These are phyloP conservation scores for Uncinocarpus reesii DNA, from an alignment of 2,329 filamentous ascomycete genomes.

Conservation along the genomic window DNA sequence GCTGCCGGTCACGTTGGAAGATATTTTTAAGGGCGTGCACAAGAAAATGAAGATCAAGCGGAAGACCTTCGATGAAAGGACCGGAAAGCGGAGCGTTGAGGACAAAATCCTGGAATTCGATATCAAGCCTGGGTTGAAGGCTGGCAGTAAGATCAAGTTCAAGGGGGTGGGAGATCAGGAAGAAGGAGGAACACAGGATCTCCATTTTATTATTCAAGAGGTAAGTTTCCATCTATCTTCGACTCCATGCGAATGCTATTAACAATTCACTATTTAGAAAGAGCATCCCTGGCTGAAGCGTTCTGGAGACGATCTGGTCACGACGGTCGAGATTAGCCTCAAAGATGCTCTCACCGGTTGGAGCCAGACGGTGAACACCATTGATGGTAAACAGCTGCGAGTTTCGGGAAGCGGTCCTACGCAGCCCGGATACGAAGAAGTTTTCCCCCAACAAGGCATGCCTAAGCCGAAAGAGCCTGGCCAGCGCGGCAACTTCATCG, in stretches of 20 bases:
- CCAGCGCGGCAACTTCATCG: constrained; percentile 74
- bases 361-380: constrained; percentile 82
- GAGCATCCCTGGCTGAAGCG: constrained; percentile 72
- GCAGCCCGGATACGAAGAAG: constrained; percentile 68
- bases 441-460: constrained; percentile 83
- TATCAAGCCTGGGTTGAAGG: constrained; percentile 91
- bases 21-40: constrained; percentile 72
- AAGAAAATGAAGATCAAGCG: constrained; percentile 99
- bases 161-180: constrained; percentile 96
- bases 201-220: constrained; percentile 92
- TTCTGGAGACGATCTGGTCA: constrained; percentile 76
- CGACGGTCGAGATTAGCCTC: constrained; percentile 68
- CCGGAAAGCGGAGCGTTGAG: constrained; percentile 71
- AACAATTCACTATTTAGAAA: constrained; percentile 52
- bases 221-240: constrained; percentile 43
- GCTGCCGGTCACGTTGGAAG: constrained; percentile 71
- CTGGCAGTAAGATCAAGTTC: constrained; percentile 97
- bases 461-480: constrained; percentile 81
- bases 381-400: constrained; percentile 76
- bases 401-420: constrained; percentile 77
- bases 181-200: constrained; percentile 86
- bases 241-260: neutral
- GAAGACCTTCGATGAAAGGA: constrained; percentile 75
- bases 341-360: constrained; percentile 94
- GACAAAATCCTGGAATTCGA: constrained; percentile 89